Conservation (phyloP, 2,329 filamentous ascomycete species). For the Coleophoma crateriformis region DNA sequence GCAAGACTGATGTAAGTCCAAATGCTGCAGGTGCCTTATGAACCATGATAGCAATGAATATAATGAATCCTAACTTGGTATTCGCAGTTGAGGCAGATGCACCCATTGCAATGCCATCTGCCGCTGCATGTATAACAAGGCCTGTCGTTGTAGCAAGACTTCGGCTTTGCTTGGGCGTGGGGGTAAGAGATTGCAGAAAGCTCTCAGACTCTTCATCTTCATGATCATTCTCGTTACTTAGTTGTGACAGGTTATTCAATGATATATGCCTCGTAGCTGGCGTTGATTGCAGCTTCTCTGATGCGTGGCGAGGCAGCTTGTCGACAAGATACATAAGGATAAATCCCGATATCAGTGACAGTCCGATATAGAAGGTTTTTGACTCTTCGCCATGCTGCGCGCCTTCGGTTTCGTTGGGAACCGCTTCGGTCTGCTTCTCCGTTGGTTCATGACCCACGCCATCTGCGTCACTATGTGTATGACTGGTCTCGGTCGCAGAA, state of each 20-base stretch:
- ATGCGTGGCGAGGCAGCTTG: conserved; percentile 69
- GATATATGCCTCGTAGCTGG: conserved; percentile 80
- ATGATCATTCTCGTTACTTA: conserved; percentile 12
- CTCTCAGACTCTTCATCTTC: conserved; percentile 52
- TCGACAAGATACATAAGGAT: conserved; percentile 97
- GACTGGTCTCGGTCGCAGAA: not conserved
- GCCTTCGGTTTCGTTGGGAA: no score
- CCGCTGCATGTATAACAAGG: conserved; percentile 91
- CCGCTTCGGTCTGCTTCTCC: conserved; percentile 29
- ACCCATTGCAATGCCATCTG: conserved; percentile 92
- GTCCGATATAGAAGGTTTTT: conserved; percentile 74
- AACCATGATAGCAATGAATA: conserved; percentile 95
- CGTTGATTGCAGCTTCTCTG: conserved; percentile 56
- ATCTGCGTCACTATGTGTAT: not conserved
- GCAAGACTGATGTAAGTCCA: conserved; percentile 80
- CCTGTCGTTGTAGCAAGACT: conserved; percentile 83
- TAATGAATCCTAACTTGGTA: conserved; percentile 76
- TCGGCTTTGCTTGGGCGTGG: conserved; percentile 51
- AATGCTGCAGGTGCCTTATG: conserved; percentile 97
- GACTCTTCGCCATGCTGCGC: conserved; percentile 34
- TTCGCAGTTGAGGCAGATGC: conserved; percentile 75
- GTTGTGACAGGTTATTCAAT: conserved; percentile 68
- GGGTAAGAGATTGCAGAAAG: conserved; percentile 53
- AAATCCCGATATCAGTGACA: conserved; percentile 84
- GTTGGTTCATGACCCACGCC: conserved; percentile 13